Evolutionary conservation across 805 yeast genomes (phyloP), one percentile per base, ranked within the genome.

Genomic region (Candida montana): DNA sequence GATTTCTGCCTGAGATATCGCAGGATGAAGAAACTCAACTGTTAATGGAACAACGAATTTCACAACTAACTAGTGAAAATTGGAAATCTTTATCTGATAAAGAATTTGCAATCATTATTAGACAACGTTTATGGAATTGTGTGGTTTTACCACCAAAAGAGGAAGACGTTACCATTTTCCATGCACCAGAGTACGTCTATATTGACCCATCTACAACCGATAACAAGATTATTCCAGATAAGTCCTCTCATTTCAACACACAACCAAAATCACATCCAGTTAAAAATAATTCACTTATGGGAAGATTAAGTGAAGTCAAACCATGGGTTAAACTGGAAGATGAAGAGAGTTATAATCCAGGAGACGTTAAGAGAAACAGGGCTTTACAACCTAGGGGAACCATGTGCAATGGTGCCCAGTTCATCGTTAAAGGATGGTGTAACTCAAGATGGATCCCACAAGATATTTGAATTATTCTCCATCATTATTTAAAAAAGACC

Each of bases 121-220:
- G 76, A 40, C 76, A 75, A 34, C 71, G 74, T 51, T 56, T 77
- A 35, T 77, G 81, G 81, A 63, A 66, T 29, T 67, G 64, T 38
- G 79, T 78, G 13, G 65, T 78, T 5, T 54, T 79, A 26, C 70
- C 73, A 4, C 81, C 83, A 19, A 61, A 82, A 33, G 43, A 47
- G 2, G 84, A 77, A 2, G 84, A 77, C 48, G 45, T 51, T 1
- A 45, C 54, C 9, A 68, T 67, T 17, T 39, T 20, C 8, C 61
- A 59, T 45, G 39, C 61, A 9, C 55, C 53, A 31, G 53, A 60
- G 11, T 62, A 63, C 24, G 52, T 50, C 12, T 52, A 48, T 21
- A 40, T 37, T 10, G 44, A 37, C 6, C 28, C n/a, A n/a, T n/a
- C n/a, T n/a, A n/a, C n/a, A n/a, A n/a, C 12, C n/a, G 29, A 26